Evolutionary conservation across 1,284 basidiomycete genomes (phyloP), one percentile per base, ranked within the genome.

Genomic region (Agaricales sp.): DNA sequence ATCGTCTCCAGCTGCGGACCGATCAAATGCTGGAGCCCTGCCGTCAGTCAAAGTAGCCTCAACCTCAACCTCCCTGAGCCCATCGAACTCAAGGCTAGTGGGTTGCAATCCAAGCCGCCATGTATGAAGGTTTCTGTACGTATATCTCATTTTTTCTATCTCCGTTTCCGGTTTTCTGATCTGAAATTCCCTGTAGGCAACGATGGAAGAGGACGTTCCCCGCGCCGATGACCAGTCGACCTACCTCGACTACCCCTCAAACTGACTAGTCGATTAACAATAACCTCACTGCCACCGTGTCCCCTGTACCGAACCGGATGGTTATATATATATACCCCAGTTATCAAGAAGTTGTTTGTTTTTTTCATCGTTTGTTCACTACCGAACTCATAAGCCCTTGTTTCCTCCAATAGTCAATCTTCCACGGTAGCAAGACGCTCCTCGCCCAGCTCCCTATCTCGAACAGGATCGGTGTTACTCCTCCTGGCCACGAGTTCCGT

Each of bases 51-150:
- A 16, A 80, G 85, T 25, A 85, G 81, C 57, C 93, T 93, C 59
- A 78, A 84, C 24, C 71, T 80, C 1, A 82, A 76, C 49, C 77
- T 99, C 25, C 96, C 96, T 1, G 93, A 98, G 60, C 84, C 89
- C 20, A 71, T 99, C 39, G 81, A 92, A 23, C 80, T 99, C 59
- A 88, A 89, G 58, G 74, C 83, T 6, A 82, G 76, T 43, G 96
- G 95, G 44, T 73, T 99, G 3, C 83, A 89, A 77, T 82, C 55
- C 96, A 99, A 66, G 70, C 87, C 39, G 80, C 82, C 49, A 93
- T 99, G 3, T 99, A 99, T 66, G 93, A 98, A 58, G 95, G 98
- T 61, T 98, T 99, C 61, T 82, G 87, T 78, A 68, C 67, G 69
- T 62, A n/a, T 52, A 45, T 46, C 20, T 48, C 45, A 19, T 52